Evolutionary conservation across 805 yeast species (phyloP).

Genomic region (Nematodospora valgi): DNA sequence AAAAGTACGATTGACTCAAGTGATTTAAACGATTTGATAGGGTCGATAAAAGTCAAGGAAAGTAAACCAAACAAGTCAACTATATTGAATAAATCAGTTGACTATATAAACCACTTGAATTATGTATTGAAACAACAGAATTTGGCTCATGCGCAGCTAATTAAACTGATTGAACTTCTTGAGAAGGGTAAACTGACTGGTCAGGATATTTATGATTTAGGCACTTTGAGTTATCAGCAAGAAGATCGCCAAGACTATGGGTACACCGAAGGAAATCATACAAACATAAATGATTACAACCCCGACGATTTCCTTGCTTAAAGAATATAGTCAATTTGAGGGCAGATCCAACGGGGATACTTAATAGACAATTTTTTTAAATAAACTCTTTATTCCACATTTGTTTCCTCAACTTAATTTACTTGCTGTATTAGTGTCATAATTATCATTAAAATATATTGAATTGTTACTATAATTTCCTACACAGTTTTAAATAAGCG

Average conservation of each 20-base stretch:
- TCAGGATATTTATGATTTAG: not conserved
- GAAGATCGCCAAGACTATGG: not conserved
- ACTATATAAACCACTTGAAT: conserved; percentile 66
- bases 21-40: conserved; percentile 34
- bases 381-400: no score
- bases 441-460: not conserved
- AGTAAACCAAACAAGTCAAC: conserved; percentile 81
- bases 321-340: no score
- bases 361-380: no score
- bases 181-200: no score
- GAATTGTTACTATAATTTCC: no score
- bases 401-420: no score
- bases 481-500: conserved; percentile 2
- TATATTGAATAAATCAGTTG: conserved; percentile 73
- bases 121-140: conserved; percentile 59
- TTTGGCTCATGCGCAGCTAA: conserved; percentile 27
- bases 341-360: no score
- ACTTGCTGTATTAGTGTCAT: no score
- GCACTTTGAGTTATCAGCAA: not conserved
- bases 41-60: conserved; percentile 51
- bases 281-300: conserved; percentile 3
- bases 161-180: conserved; percentile 4
- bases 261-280: not conserved
- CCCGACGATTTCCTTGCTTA: conserved; percentile 10
- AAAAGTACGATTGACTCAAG: conserved; percentile 24